Base-by-base conservation (phyloP, 352 stramenopile species). In the Plasmopara halstedii region DNA sequence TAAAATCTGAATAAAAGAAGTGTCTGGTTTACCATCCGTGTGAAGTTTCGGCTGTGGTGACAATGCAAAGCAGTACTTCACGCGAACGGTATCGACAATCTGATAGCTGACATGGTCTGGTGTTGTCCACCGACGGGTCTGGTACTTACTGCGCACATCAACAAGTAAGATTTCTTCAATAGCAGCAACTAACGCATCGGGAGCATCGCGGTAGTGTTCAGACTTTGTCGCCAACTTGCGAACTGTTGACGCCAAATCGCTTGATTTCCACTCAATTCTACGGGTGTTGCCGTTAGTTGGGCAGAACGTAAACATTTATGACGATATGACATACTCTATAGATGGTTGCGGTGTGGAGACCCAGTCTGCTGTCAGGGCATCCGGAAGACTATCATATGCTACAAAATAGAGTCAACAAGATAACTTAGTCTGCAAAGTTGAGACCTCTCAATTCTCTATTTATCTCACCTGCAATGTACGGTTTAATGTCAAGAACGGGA, bases 401-500 rank as follows among this genome's bases (percentile, higher is more conserved):
- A 20, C 13, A 50, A 26, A 45, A 19, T 2, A 17, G 15, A 27
- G 18, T 46, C 15, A 47, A 9, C 23, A 33, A 26, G 31, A n/a
- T 29, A 15, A 17, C 29, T 40, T 40, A 22, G 18, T 40, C 25
- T 21, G 9, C 9, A 6, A 20, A 4, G 4, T 40, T 26, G 20
- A 2, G 15, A 40, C 7, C 2, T 17, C 18, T 26, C 10, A 9
- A 17, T 7, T 35, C 31, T 19, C 9, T n/a, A n/a, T n/a, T 38
- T 20, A 13, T 33, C 52, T 46, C 59, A 88, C 76, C 70, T 60
- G 80, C 63, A 27, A 99, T 92, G 56, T 98, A 99, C 4, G 96
- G 96, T 63, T 99, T 99, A 44, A 99, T 95, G 54, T 99, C 96
- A 2, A 99, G 60, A 10, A 99, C 82, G 6, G 96, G 96, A 2